Evolutionary conservation across 164 flowering plant genomes (phyloP), one percentile per base, ranked within the genome.

Genomic region (Stephania japonica): DNA sequence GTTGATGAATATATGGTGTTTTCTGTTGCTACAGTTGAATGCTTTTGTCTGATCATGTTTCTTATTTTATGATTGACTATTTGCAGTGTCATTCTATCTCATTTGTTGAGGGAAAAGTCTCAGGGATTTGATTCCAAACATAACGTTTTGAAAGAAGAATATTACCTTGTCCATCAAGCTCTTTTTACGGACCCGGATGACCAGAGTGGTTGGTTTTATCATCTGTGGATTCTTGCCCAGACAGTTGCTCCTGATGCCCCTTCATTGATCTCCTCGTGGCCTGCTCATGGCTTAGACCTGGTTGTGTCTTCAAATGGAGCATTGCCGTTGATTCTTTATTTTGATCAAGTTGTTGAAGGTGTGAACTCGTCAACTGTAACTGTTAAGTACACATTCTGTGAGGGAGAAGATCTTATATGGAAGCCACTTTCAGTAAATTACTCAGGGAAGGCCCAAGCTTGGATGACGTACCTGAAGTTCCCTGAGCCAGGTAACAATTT

Each of bases 151-250:
- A 76, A 72, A n/a, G 88, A 87, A 77, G 99, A 93, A 75, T 90
- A 77, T 78, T 90, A 95, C 50, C 90, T 91, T 68, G 87, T 93
- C 16, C 93, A 89, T 69, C 83, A 88, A 75, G 98, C 99, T 66
- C 68, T 93, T 73, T 95, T 91, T 80, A 90, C 92, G 3, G 98
- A 93, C 69, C 89, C 92, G 7, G 97, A 93, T 86, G 97, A 95
- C 85, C 99, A 93, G 76, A 93, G 98, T 87, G 99, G 94, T 32
- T 95, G 97, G 99, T 92, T 95, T 84, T 91, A 95, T 84, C 87
- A 93, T 85, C 89, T 87, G 63, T 92, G 99, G 99, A 94, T 92
- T 82, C 82, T 95, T 49, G 87, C 87, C 75, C 91, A 87, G 78
- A 91, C 91, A 3, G 80, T 88, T 69, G 84, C 78, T 68, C 70